These are phyloP conservation scores for Leccinum insolens DNA, from an alignment of 1,284 basidiomycete genomes.

Conservation along the genomic window DNA sequence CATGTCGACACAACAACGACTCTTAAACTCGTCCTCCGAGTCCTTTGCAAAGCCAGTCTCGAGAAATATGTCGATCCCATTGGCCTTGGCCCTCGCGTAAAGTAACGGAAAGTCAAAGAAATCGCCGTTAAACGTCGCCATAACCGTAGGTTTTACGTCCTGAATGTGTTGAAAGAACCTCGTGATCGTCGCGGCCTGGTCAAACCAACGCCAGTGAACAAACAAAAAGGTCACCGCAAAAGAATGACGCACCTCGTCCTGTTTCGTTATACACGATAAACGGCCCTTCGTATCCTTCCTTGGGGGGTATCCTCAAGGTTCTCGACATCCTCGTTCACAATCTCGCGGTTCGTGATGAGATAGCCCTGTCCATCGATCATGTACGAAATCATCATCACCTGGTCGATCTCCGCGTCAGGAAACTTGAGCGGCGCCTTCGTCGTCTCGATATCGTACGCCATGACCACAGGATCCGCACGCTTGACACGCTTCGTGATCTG, in stretches of 20 bases:
- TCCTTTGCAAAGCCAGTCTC: slow-evolving; percentile 95
- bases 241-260: slow-evolving; percentile 72
- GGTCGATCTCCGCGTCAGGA: slow-evolving; percentile 94
- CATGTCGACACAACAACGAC: slow-evolving; percentile 94
- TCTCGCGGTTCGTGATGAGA: slow-evolving; percentile 97
- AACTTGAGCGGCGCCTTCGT: slow-evolving; percentile 99
- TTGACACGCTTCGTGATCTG: slow-evolving; percentile 87
- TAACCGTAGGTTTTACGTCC: slow-evolving; percentile 93
- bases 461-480: slow-evolving; percentile 98
- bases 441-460: slow-evolving; percentile 99
- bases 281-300: slow-evolving; percentile 96
- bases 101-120: slow-evolving; percentile 99
- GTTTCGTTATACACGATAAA: slow-evolving; percentile 95
- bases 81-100: slow-evolving; percentile 82
- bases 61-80: slow-evolving; percentile 96
- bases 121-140: slow-evolving; percentile 99
- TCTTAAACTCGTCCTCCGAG: slow-evolving; percentile 95
- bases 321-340: slow-evolving; percentile 96
- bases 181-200: slow-evolving; percentile 73
- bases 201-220: slow-evolving; percentile 1
- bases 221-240: not conserved
- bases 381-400: slow-evolving; percentile 99
- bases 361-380: slow-evolving; percentile 98
- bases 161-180: slow-evolving; percentile 95
- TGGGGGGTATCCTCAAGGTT: slow-evolving; percentile 99